Evolutionary conservation across 2,329 filamentous ascomycete species (phyloP).

Genomic region (Pezicula carpinea): DNA sequence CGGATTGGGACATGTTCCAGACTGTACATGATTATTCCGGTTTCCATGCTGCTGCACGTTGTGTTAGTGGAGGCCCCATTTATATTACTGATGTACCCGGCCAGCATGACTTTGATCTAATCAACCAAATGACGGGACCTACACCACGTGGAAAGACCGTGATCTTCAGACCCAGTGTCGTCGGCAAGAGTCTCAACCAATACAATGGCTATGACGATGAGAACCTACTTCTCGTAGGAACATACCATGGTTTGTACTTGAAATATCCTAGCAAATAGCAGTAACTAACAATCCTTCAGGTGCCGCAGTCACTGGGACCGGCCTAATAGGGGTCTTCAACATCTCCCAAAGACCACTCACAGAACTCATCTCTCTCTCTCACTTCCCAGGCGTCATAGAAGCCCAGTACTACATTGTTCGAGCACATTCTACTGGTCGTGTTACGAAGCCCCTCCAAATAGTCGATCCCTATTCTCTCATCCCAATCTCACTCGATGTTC

Average conservation of each 20-base stretch:
- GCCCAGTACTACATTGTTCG: constrained; percentile 65
- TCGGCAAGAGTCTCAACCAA: constrained; percentile 67
- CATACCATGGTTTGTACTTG: constrained; percentile 60
- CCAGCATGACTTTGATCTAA: constrained; percentile 69
- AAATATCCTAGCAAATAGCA: too few species aligned
- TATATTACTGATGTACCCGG: constrained; percentile 92
- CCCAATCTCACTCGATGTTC: constrained; percentile 54
- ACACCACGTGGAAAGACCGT: constrained; percentile 70
- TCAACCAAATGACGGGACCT: constrained; percentile 74
- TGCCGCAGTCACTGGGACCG: constrained; percentile 60
- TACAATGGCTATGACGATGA: constrained; percentile 75
- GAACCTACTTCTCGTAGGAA: constrained; percentile 69
- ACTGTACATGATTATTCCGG: constrained; percentile 63
- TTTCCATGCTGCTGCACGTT: constrained; percentile 87
- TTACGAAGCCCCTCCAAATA: constrained; percentile 48
- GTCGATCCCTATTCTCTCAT: constrained; percentile 47
- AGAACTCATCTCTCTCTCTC: constrained; percentile 65
- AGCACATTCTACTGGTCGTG: constrained; percentile 61
- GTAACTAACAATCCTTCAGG: constrained; percentile 29
- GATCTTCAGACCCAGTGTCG: constrained; percentile 71
- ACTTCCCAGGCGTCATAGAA: constrained; percentile 66
- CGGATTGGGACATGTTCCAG: constrained; percentile 75
- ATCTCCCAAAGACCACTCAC: constrained; percentile 56
- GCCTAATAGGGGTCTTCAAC: constrained; percentile 84
- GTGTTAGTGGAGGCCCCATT: constrained; percentile 84